Evolutionary conservation across 805 yeast species (phyloP), one percentile per base, ranked within the genome.

Genomic region (Lachancea quebecensis): DNA sequence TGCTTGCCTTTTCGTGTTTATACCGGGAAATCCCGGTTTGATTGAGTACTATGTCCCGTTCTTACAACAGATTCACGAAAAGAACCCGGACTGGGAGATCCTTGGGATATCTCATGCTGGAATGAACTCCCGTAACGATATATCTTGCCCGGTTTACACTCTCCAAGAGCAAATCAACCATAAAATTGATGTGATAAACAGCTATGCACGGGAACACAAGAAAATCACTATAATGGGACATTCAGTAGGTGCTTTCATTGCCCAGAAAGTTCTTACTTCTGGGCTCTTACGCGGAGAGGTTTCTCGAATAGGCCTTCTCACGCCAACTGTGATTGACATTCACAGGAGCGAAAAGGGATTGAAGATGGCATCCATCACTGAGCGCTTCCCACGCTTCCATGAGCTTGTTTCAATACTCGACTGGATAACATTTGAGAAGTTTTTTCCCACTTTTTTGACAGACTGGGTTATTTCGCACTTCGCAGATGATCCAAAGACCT

Each of bases 11-110:
- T 59, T 83, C 38, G 71, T 79, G 4, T 71, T 83, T 50, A 70
- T 85, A 5, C 91, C 93, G 0, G 93, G 93, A 0, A 85, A 85
- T 52, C 93, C 93, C 0, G 93, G 91, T 0, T 62, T 85, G 25
- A 70, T 79, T 35, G 80, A 79, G 49, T 85, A 75, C 62, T 85
- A 85, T 59, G 68, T 68, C 15, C 75, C 75, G 3, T 82, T 79
- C 54, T 58, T 84, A 27, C 60, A 65, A 10, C 53, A 60, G 18
- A 50, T 80, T 44, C 75, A 75, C 45, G 55, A 57, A 18, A 53
- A 52, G 30, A 57, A 66, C 42, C 78, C 80, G 2, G 61, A 59
- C 14, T 68, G 72, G 52, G 84, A 81, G 53, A 59, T 81, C 1
- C 58, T 80, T 29, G 77, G 81, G 33, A 69, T 79, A n/a, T 77